Evolutionary conservation across 2,329 filamentous ascomycete genomes (phyloP).

Genomic region (Hypoxylon rubiginosum): DNA sequence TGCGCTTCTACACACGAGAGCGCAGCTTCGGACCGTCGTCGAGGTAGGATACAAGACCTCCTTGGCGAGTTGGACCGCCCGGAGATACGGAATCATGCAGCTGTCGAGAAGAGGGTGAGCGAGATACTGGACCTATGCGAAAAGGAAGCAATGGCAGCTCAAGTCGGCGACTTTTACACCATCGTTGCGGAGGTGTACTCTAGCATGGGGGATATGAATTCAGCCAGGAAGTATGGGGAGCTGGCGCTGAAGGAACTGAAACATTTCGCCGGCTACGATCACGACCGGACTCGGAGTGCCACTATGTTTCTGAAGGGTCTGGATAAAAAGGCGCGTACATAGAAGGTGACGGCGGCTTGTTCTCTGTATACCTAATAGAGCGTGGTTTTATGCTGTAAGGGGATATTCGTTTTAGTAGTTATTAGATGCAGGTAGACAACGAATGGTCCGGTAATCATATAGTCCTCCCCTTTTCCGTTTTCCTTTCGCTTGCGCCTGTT

Average conservation of each 20-base stretch:
- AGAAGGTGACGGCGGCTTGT: background rate
- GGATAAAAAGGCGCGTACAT: background rate
- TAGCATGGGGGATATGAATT: constrained; percentile 38
- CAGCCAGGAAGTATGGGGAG: constrained; percentile 40
- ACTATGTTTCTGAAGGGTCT: constrained; percentile 29
- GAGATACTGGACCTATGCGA: constrained; percentile 41
- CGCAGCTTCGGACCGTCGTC: constrained; percentile 42
- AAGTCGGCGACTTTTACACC: constrained; percentile 45
- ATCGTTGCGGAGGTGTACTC: constrained; percentile 42
- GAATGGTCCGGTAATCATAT: background rate
- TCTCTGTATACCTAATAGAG: background rate
- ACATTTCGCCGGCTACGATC: constrained; percentile 43
- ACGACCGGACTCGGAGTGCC: constrained; percentile 41
- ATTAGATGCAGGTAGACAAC: too few species aligned
- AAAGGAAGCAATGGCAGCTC: constrained; percentile 45
- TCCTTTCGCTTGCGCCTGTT: background rate
- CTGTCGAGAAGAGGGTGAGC: constrained; percentile 30
- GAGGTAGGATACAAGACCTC: constrained; percentile 42
- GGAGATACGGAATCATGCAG: constrained; percentile 24
- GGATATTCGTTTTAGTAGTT: background rate
- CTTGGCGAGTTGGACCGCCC: constrained; percentile 40
- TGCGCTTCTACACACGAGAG: constrained; percentile 39
- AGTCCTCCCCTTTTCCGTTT: background rate
- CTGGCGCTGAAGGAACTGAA: constrained; percentile 40
- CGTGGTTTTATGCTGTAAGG: background rate